phyloP scores from a whole-genome alignment of 345 rosid species.

The Geranium rotundifolium region DNA sequence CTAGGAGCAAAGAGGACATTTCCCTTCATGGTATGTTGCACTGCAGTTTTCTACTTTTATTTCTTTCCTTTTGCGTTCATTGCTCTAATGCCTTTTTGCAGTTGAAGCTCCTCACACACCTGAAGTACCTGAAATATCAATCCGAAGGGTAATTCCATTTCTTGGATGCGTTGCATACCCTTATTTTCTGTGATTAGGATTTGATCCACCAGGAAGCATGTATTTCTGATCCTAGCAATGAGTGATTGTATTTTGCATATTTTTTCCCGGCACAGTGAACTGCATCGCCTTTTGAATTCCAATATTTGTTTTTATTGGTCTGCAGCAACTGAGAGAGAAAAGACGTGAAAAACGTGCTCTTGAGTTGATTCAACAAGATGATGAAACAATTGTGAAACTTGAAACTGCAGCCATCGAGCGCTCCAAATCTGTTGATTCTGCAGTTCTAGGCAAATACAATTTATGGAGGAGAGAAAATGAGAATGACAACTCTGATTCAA shows the following conservation, averaged over 20 bases:
- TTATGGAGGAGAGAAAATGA: conserved; percentile 93
- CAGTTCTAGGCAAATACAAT: conserved; percentile 88
- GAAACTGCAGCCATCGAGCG: conserved; percentile 95
- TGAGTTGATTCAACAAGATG: conserved; percentile 56
- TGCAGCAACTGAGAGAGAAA: conserved; percentile 86
- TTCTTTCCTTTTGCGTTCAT: conserved; percentile 10
- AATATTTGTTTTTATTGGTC: conserved; percentile 4
- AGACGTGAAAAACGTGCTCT: conserved; percentile 70
- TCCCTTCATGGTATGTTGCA: conserved; percentile 5
- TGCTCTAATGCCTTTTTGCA: conserved; percentile 17
- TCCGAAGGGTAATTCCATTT: conserved; percentile 48
- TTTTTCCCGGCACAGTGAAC: background rate
- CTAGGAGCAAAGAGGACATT: conserved; percentile 28
- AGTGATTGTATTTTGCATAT: background rate
- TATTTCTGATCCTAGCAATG: background rate
- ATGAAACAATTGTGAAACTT: conserved; percentile 60
- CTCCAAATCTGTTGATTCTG: conserved; percentile 88
- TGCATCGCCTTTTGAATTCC: background rate
- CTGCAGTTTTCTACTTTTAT: conserved; percentile 3
- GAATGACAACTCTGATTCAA: conserved; percentile 78
- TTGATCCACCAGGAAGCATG: background rate
- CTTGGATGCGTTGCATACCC: conserved; percentile 5
- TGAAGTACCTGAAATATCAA: conserved; percentile 50
- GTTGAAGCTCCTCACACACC: conserved; percentile 31
- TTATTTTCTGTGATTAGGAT: background rate